A percentile compares a stretch with the other conserved stretches of the same genome.
Evolutionary conservation across 108 stramenopile species (phyloP).

Genomic region (Pseudonitzschia multiseries): DNA sequence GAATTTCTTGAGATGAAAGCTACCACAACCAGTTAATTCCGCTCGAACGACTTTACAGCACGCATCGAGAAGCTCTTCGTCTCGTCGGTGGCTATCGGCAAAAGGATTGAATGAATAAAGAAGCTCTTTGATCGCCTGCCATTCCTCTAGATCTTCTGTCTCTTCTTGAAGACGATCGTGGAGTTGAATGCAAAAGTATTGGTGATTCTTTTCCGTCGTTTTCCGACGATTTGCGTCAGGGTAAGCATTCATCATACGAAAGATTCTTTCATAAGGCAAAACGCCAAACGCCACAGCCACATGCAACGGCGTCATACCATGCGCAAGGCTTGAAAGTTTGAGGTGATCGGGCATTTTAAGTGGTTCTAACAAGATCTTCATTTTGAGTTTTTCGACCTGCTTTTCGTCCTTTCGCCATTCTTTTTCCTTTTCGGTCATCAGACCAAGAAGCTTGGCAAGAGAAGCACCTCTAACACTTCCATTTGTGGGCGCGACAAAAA

Average conservation of each 20-base stretch:
- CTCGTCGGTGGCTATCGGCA: constrained; percentile 31
- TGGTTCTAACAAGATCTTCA: constrained; percentile 38
- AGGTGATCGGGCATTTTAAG: constrained; percentile 19
- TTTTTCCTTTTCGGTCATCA: constrained; percentile 30
- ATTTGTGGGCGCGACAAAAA: constrained; percentile 15
- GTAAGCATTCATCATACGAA: constrained; percentile 39
- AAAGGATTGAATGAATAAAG: constrained; percentile 46
- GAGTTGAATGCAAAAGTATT: constrained; percentile 41
- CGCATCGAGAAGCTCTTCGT: constrained; percentile 38
- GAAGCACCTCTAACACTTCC: constrained; percentile 31
- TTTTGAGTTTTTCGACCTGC: constrained; percentile 32
- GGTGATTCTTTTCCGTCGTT: constrained; percentile 32
- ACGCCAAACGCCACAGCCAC: constrained; percentile 43
- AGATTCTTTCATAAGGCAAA: constrained; percentile 32
- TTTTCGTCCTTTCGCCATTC: constrained; percentile 27
- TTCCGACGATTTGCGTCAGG: constrained; percentile 35
- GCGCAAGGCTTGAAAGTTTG: constrained; percentile 39
- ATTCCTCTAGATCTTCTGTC: constrained; percentile 34
- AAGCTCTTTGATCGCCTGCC: constrained; percentile 41
- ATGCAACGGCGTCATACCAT: constrained; percentile 56
- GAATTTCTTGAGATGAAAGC: constrained; percentile 33
- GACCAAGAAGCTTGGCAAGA: constrained; percentile 25
- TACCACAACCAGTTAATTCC: constrained; percentile 36
- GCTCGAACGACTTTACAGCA: constrained; percentile 43
- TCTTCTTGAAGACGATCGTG: constrained; percentile 41